Conservation (phyloP, 345 rosid genomes). For the Erucastrum elatum region DNA sequence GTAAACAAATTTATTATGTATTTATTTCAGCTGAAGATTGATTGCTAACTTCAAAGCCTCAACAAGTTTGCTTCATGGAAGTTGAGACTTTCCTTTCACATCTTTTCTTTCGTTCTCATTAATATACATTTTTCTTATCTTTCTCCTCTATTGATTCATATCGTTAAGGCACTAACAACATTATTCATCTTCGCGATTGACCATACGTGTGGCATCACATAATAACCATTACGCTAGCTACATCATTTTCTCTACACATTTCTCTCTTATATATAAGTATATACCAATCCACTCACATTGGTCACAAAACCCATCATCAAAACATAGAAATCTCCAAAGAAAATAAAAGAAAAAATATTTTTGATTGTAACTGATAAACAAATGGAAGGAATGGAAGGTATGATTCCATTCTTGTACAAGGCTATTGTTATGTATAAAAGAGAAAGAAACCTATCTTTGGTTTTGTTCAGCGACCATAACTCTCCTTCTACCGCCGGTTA, state of each 20-base stretch:
- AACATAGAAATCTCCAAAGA: background rate
- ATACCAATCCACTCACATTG: background rate
- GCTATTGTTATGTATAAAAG: background rate
- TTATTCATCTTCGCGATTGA: background rate
- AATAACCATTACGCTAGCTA: background rate
- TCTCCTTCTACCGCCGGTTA: background rate
- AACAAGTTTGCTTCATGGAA: constrained; percentile 6
- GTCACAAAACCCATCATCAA: background rate
- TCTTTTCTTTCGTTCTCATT: constrained; percentile 2
- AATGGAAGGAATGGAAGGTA: constrained; percentile 13
- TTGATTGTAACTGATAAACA: background rate
- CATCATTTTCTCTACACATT: background rate
- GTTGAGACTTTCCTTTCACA: constrained; percentile 10
- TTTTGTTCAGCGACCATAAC: constrained; percentile 11
- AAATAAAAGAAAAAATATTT: background rate
- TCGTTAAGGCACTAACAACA: background rate
- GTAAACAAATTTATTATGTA: background rate
- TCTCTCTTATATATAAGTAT: background rate
- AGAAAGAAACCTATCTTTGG: background rate
- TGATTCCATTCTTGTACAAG: background rate
- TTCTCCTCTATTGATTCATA: background rate
- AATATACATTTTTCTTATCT: background rate
- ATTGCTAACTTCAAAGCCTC: background rate
- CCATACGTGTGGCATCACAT: background rate
- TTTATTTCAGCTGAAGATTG: background rate